Conservation (phyloP, 352 stramenopile species). For the Pythium oligandrum region DNA sequence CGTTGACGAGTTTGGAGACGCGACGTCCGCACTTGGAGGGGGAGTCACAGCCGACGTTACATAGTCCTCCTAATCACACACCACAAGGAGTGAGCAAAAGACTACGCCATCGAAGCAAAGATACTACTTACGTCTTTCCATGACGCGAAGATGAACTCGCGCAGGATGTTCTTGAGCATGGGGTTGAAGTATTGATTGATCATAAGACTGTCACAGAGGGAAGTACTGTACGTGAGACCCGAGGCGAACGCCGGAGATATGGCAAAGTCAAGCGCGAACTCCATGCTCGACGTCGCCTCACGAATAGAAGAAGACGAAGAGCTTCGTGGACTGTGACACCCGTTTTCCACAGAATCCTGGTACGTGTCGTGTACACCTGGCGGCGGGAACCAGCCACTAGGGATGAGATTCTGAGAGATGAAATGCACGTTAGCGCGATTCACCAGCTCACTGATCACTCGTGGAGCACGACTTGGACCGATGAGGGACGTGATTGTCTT, state of each 20-base stretch:
- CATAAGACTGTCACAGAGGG: conserved; percentile 78
- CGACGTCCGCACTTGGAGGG: conserved; percentile 10
- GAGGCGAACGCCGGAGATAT: conserved; percentile 77
- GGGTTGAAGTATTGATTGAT: conserved; percentile 89
- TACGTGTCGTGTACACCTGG: not conserved
- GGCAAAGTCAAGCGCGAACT: conserved; percentile 76
- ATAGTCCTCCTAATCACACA: conserved; percentile 24
- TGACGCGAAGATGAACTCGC: conserved; percentile 82
- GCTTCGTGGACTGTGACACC: too few relatives aligned
- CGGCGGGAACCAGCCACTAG: conserved; percentile 59
- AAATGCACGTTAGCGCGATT: conserved; percentile 84
- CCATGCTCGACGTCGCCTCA: conserved; percentile 29
- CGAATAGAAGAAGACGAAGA: not conserved
- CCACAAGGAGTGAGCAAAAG: too few relatives aligned
- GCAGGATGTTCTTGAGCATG: conserved; percentile 83
- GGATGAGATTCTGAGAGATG: conserved; percentile 66
- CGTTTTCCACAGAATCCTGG: too few relatives aligned
- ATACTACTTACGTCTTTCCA: conserved; percentile 46
- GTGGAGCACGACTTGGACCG: conserved; percentile 44
- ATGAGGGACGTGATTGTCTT: conserved; percentile 74
- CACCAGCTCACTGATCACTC: conserved; percentile 74
- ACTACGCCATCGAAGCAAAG: not conserved
- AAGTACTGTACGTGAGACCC: conserved; percentile 82
- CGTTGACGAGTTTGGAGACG: conserved; percentile 22
- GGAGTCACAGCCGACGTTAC: conserved; percentile 20